Evolutionary conservation across 768 basidiomycete species (phyloP).

Genomic region (Plicaturopsis crispa): DNA sequence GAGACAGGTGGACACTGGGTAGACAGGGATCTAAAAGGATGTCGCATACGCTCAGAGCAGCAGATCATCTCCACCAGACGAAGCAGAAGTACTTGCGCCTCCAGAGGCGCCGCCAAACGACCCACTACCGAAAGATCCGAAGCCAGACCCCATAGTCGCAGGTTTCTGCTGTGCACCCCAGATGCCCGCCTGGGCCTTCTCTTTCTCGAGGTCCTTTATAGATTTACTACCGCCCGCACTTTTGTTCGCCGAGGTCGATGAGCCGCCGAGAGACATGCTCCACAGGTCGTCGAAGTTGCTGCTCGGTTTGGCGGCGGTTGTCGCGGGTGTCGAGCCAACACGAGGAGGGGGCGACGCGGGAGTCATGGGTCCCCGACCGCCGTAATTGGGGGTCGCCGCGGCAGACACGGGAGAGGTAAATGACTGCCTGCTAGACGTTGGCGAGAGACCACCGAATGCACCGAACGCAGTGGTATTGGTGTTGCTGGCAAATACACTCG

Average conservation of each 20-base stretch:
- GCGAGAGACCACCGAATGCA: constrained; percentile 3
- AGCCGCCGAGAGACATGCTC: constrained; percentile 65
- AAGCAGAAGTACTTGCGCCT: constrained; percentile 6
- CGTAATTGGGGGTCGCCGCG: constrained; percentile 18
- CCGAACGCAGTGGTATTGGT: constrained; percentile 12
- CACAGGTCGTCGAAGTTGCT: constrained; percentile 86
- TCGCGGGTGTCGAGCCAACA: constrained; percentile 7
- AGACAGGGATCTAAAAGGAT: too few relatives aligned
- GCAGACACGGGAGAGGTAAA: constrained; percentile 20
- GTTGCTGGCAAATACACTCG: constrained; percentile 16
- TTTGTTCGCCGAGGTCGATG: constrained; percentile 27
- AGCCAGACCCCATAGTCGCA: constrained; percentile 1
- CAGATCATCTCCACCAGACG: constrained; percentile 31
- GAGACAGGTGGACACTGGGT: too few relatives aligned
- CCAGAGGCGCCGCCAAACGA: constrained; percentile 19
- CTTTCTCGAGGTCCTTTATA: constrained; percentile 84
- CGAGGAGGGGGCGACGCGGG: constrained; percentile 19
- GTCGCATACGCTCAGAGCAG: too few relatives aligned
- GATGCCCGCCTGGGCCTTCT: constrained; percentile 73
- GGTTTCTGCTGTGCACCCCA: constrained; percentile 50
- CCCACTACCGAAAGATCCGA: constrained; percentile 12
- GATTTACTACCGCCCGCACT: constrained; percentile 48
- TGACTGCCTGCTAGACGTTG: constrained; percentile 7
- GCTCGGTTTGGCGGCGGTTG: constrained; percentile 27
- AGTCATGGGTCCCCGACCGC: constrained; percentile 16